Conservation (phyloP, 345 rosid species). For the Trapa incisa region DNA sequence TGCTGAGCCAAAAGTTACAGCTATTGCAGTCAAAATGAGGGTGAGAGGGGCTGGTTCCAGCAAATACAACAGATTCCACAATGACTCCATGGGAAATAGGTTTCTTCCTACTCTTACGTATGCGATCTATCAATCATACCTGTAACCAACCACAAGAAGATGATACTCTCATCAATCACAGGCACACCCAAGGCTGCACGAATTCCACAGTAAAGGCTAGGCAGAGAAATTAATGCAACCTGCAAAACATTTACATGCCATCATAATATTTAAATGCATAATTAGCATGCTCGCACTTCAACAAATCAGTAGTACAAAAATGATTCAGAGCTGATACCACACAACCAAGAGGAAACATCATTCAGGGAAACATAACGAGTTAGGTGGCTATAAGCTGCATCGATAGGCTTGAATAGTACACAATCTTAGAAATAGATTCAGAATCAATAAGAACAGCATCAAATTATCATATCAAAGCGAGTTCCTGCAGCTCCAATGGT, state of each 20-base stretch:
- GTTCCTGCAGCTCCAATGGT: background rate
- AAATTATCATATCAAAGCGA: background rate
- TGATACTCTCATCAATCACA: no score
- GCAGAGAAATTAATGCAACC: conserved; percentile 29
- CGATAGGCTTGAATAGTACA: background rate
- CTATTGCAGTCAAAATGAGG: conserved; percentile 70
- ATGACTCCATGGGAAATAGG: conserved; percentile 44
- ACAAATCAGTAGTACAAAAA: no score
- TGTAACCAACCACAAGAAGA: background rate
- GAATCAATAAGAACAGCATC: background rate
- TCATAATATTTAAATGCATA: background rate
- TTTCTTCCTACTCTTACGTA: conserved; percentile 3
- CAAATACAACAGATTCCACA: conserved; percentile 71
- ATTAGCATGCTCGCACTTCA: no score
- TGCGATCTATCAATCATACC: background rate
- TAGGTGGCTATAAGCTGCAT: background rate
- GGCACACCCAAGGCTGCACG: conserved; percentile 20
- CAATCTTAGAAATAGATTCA: background rate
- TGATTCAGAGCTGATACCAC: background rate
- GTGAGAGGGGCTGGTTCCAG: conserved; percentile 88
- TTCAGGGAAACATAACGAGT: background rate
- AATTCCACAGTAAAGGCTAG: conserved; percentile 8
- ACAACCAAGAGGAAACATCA: background rate
- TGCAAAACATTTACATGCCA: conserved; percentile 8
- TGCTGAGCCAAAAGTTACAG: conserved; percentile 88